A percentile compares a stretch with the other conserved stretches of the same genome.
Evolutionary conservation across 306 rosid species (phyloP).

Genomic region (cucumber (Cucumis sativus)): Cucumber_9930_V3 NC_026659.2:4488001-4488500

Average conservation of each 20-base stretch:
- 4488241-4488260: not conserved
- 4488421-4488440: too few relatives aligned
- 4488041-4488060: constrained; percentile 15
- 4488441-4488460: too few relatives aligned
- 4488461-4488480: too few relatives aligned
- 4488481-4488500: too few relatives aligned
- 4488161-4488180: not conserved
- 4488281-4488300: not conserved
- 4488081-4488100: not conserved
- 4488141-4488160: not conserved
- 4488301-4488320: not conserved
- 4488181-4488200: not conserved
- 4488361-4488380: too few relatives aligned
- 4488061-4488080: not conserved
- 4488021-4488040: constrained; percentile 37
- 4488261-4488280: not conserved
- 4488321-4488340: too few relatives aligned
- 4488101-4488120: not conserved
- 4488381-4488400: too few relatives aligned
- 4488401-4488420: too few relatives aligned
- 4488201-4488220: not conserved
- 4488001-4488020: constrained; percentile 42
- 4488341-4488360: too few relatives aligned
- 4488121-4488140: not conserved
- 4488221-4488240: not conserved